Base-by-base conservation (phyloP, 2,329 filamentous ascomycete species). In the Fusarium brevicatenulatum region DNA sequence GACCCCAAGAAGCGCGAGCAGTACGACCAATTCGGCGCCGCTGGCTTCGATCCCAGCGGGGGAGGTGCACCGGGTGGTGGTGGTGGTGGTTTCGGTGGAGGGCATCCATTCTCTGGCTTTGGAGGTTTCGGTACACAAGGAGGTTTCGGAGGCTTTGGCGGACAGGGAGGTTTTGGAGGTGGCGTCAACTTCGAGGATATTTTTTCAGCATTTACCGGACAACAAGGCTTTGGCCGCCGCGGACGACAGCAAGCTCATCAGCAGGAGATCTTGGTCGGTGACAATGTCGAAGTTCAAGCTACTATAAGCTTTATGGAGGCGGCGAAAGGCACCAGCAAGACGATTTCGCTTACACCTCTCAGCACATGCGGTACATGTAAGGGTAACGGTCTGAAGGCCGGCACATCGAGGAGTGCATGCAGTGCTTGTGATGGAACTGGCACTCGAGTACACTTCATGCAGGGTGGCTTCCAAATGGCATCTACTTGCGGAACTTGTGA, bases 141-240 rank as follows among this genome's bases (percentile, higher is more conserved):
- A 36, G 71, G 71, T 2, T 73, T 73, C 37, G 71, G 70, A 25
- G 70, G 70, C 21, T 73, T 73, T 32, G 70, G 70, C 25, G 81
- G 77, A 19, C 87, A 88, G 74, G 91, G 91, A 36, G 93, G 92
- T 0, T 95, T 95, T 79, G 90, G 92, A 19, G 89, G 89, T 4
- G 93, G 95, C 72, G 95, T 98, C 86, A 97, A 97, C 80, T 97
- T 99, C 73, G 96, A 98, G 72, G 96, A 99, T 82, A 86, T 99
- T 16, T 98, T 99, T 81, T 93, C 92, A 57, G 94, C 94, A 12
- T 98, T 98, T 79, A 88, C 91, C 5, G 92, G 87, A 30, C 82
- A 86, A 71, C 83, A 85, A 46, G 81, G 83, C 11, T 90, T 92
- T 73, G 88, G 90, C 30, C 68, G 71, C 50, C 87, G 81, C 66